Conservation (phyloP, 2,329 filamentous ascomycete species). For the Torrubiellomyces zombiae region DNA sequence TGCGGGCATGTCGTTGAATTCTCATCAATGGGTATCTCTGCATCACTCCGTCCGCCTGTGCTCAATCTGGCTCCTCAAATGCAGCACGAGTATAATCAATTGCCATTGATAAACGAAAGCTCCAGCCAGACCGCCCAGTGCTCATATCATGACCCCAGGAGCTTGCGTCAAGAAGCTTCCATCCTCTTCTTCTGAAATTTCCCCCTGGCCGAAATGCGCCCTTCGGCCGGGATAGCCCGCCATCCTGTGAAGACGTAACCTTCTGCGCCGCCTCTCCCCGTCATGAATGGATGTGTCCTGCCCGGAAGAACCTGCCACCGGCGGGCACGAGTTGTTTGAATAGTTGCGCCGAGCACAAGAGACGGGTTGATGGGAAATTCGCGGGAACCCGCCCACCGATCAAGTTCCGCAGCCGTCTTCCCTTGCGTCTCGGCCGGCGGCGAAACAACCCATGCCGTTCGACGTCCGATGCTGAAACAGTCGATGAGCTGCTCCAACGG, state of each 20-base stretch:
- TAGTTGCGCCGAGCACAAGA: slow-evolving; percentile 56
- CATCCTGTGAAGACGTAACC: slow-evolving; percentile 81
- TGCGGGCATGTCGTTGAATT: too few relatives aligned
- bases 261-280: slow-evolving; percentile 68
- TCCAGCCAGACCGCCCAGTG: too few relatives aligned
- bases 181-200: slow-evolving; percentile 51
- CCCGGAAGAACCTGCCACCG: slow-evolving; percentile 86
- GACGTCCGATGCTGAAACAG: slow-evolving; percentile 64
- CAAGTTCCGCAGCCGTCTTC: slow-evolving; percentile 30
- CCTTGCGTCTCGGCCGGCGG: slow-evolving; percentile 29
- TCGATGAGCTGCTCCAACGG: slow-evolving; percentile 64
- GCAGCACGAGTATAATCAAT: too few relatives aligned
- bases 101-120: too few relatives aligned
- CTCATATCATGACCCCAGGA: too few relatives aligned
- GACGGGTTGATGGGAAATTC: slow-evolving; percentile 84
- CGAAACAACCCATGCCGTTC: slow-evolving; percentile 53
- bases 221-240: slow-evolving; percentile 63
- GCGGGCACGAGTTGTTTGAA: slow-evolving; percentile 67
- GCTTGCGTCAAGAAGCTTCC: too few relatives aligned
- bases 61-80: too few relatives aligned
- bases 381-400: slow-evolving; percentile 40
- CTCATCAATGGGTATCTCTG: too few relatives aligned
- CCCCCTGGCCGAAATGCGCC: slow-evolving; percentile 68
- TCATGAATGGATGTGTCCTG: slow-evolving; percentile 90
- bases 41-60: too few relatives aligned